phyloP scores from a whole-genome alignment of 768 basidiomycete genomes.

The Lentinula sp. region DNA sequence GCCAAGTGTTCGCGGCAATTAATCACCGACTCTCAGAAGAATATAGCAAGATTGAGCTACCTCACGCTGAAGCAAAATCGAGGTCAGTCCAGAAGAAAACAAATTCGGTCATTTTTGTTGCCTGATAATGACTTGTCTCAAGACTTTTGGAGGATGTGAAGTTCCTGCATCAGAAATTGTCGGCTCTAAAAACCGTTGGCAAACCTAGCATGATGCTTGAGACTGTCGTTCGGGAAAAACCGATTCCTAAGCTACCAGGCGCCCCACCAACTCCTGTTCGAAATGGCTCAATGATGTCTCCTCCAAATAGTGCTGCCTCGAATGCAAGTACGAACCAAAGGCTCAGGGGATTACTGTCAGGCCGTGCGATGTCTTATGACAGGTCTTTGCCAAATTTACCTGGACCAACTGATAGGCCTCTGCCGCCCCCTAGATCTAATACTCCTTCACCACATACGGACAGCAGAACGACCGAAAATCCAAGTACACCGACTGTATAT shows the following conservation, averaged over 20 bases:
- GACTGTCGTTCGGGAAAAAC: slow-evolving; percentile 79
- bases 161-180: slow-evolving; percentile 71
- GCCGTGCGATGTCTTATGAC: slow-evolving; percentile 27
- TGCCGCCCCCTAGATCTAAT: not conserved
- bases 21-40: slow-evolving; percentile 88
- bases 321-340: slow-evolving; percentile 38
- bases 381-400: slow-evolving; percentile 28
- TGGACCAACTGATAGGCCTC: not conserved
- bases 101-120: not conserved
- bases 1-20: slow-evolving; percentile 90
- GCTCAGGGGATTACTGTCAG: slow-evolving; percentile 38
- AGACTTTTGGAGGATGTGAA: slow-evolving; percentile 79
- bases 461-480: not conserved
- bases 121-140: slow-evolving; percentile 7
- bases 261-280: slow-evolving; percentile 3
- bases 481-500: not conserved
- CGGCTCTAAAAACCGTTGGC: slow-evolving; percentile 66
- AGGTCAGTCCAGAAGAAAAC: slow-evolving; percentile 39
- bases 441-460: not conserved
- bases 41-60: slow-evolving; percentile 77
- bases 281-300: not conserved
- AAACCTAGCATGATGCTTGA: slow-evolving; percentile 76
- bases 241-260: slow-evolving; percentile 32
- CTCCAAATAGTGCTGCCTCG: slow-evolving; percentile 20
- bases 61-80: slow-evolving; percentile 77